Evolutionary conservation across 306 rosid genomes (phyloP).

Genomic region (Fragaria iinumae): DNA sequence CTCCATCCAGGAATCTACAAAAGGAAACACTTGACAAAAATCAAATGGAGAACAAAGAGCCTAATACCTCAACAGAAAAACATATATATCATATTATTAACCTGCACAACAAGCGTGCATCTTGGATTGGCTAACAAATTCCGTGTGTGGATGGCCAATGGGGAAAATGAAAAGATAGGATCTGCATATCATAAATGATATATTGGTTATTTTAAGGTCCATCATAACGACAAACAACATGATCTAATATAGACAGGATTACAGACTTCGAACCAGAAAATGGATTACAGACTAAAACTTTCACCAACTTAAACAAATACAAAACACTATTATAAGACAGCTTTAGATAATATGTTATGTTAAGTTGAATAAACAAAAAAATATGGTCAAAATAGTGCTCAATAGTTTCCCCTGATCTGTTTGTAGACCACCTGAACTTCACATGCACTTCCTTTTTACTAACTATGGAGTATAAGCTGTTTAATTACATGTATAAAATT

Average conservation of each 20-base stretch:
- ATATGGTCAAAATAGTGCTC: not conserved
- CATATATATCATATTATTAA: constrained; percentile 31
- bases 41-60: constrained; percentile 29
- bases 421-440: not conserved
- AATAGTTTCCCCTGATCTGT: not conserved
- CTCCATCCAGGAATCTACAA: constrained; percentile 98
- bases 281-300: not conserved
- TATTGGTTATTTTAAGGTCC: not conserved
- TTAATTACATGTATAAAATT: not conserved
- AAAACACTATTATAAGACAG: not conserved
- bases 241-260: not conserved
- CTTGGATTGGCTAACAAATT: constrained; percentile 92
- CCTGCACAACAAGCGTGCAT: constrained; percentile 99
- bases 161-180: constrained; percentile 96
- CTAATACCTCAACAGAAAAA: constrained; percentile 18
- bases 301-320: not conserved
- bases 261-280: not conserved
- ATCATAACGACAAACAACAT: not conserved
- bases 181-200: constrained; percentile 42
- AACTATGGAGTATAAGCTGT: not conserved
- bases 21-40: constrained; percentile 39
- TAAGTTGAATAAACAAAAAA: not conserved
- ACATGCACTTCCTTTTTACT: not conserved
- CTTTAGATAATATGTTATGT: not conserved
- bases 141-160: constrained; percentile 94